Evolutionary conservation across 768 basidiomycete species (phyloP).

Genomic region (Lyophyllum decastes): DNA sequence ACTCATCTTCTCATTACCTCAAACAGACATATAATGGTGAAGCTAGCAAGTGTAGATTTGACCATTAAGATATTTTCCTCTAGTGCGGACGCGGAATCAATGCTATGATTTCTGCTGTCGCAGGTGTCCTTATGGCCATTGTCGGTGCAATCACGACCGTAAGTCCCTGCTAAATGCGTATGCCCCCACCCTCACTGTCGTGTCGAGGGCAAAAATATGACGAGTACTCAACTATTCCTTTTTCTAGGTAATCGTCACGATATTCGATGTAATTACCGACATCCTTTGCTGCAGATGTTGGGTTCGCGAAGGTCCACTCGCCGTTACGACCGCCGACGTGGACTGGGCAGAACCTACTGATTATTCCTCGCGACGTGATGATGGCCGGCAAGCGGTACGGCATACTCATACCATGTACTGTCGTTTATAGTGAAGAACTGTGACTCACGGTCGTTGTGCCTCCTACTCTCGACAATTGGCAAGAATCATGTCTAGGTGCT

Average conservation of each 20-base stretch:
- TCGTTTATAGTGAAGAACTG: too few species aligned
- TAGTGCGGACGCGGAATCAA: constrained; percentile 62
- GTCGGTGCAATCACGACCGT: constrained; percentile 60
- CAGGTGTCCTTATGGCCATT: constrained; percentile 59
- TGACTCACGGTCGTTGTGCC: too few species aligned
- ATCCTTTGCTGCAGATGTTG: constrained; percentile 55
- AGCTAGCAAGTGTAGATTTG: neutral
- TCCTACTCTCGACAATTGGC: too few species aligned
- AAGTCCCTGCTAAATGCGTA: constrained; percentile 22
- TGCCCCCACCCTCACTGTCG: too few species aligned
- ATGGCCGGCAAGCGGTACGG: neutral
- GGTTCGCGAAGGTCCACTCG: constrained; percentile 35
- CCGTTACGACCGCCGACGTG: constrained; percentile 15
- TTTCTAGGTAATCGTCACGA: constrained; percentile 62
- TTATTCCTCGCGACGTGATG: neutral
- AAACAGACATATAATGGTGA: neutral
- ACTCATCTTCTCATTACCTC: neutral
- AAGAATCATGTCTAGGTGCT: too few species aligned
- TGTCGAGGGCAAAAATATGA: too few species aligned
- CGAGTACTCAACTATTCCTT: neutral
- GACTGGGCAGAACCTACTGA: neutral
- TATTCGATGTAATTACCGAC: constrained; percentile 61
- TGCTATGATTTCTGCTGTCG: constrained; percentile 62
- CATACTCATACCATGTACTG: neutral
- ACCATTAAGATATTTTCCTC: constrained; percentile 51